Percentiles rank a stretch among this genome's conserved stretches.
phyloP scores from a whole-genome alignment of 805 yeast species.

The Teunomyces gatunensis region DNA sequence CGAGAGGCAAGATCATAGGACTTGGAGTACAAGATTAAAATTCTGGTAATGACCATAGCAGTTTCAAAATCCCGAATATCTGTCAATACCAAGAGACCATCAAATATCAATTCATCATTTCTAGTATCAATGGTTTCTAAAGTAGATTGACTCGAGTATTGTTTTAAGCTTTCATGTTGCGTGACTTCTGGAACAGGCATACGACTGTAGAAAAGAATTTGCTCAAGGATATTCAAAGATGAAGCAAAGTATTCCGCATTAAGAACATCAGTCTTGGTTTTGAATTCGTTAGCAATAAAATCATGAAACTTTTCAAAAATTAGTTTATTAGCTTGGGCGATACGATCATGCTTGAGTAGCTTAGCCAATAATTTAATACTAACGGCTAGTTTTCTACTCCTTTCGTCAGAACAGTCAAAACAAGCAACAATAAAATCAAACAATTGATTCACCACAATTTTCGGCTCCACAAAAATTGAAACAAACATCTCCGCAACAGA shows the following conservation, averaged over 20 bases:
- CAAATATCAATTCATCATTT: slow-evolving; percentile 37
- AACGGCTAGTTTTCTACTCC: slow-evolving; percentile 10
- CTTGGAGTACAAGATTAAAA: slow-evolving; percentile 53
- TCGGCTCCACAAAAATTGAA: slow-evolving; percentile 4
- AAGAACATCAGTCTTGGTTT: slow-evolving; percentile 11
- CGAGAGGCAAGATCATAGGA: slow-evolving; percentile 36
- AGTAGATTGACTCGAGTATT: slow-evolving; percentile 7
- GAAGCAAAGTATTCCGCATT: slow-evolving; percentile 58
- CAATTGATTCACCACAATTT: slow-evolving; percentile 7
- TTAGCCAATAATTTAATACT: slow-evolving; percentile 12
- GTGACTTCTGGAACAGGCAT: slow-evolving; percentile 46
- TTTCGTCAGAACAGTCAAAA: slow-evolving; percentile 8
- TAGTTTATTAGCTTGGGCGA: slow-evolving; percentile 5
- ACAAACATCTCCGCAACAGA: slow-evolving; percentile 20
- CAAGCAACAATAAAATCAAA: slow-evolving; percentile 12
- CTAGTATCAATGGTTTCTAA: slow-evolving; percentile 16
- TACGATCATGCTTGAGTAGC: slow-evolving; percentile 12
- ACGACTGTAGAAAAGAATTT: slow-evolving; percentile 48
- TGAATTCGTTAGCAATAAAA: slow-evolving; percentile 35
- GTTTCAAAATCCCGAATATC: slow-evolving; percentile 42
- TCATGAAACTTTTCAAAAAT: slow-evolving; percentile 31
- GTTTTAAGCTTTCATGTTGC: background rate
- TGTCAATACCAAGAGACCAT: slow-evolving; percentile 39
- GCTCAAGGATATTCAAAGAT: slow-evolving; percentile 55
- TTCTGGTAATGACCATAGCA: slow-evolving; percentile 53